Base-by-base conservation (phyloP, 176 grass and related monocot genomes). In the Oryza officinalis region DNA sequence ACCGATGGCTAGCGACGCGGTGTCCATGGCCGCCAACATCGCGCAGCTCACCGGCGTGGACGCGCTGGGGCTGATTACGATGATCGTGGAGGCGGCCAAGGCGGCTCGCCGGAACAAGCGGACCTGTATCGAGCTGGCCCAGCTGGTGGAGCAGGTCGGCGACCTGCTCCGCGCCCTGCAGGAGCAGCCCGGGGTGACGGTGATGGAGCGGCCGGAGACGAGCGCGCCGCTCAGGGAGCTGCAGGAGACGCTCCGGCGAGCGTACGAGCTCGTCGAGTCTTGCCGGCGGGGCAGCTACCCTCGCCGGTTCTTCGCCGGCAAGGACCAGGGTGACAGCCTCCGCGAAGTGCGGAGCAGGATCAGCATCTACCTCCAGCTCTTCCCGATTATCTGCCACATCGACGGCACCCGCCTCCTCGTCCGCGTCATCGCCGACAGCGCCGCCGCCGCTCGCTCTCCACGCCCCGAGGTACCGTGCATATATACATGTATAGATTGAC, bases 381-480 rank as follows among this genome's bases (percentile, higher is more conserved):
- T 90, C 54, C 88, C 83, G 12, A 59, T 90, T 46, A 72, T 87
- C 72, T 82, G 83, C 35, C 65, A 86, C 67, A 75, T 90, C 66
- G 73, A 90, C 52, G 83, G 41, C 71, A 75, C 71, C 20, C 81
- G 81, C 8, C 81, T 83, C 27, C 81, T 83, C 12, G 81, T 83
- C 11, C 81, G 60, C 8, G 71, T 83, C 10, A 75, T 83, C 20
- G 37, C 68, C 41, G n/a, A 75, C 71, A 13, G 28, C 59, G 41
- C 54, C 18, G 37, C 54, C 11, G 35, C 70, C 40, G 20, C 27
- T 13, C 60, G 28, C 25, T 20, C 28, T 0, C 40, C n/a, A 14
- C 2, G 0, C 30, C 18, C 41, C 27, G 41, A 71, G 22, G 68
- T 71, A 71, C n/a, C n/a, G n/a, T 31, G 1, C 0, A 5, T 54